Evolutionary conservation across 306 rosid genomes (phyloP).

Genomic region (Lathyrus tuberosus): DNA sequence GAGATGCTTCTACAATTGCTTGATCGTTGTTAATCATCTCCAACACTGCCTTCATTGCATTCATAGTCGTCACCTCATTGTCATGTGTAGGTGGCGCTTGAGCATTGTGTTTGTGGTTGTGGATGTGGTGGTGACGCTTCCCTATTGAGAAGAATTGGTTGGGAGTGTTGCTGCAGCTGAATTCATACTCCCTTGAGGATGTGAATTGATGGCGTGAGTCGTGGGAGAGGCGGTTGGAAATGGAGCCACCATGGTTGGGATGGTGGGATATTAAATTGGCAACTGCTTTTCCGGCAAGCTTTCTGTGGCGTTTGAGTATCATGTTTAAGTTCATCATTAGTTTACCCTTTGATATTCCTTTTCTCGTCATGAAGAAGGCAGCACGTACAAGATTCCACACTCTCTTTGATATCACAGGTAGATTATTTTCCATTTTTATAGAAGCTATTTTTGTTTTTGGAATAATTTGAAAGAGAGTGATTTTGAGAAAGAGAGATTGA

Average conservation of each 20-base stretch:
- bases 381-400: constrained; percentile 7
- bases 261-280: constrained; percentile 65
- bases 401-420: constrained; percentile 55
- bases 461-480: no score
- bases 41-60: constrained; percentile 49
- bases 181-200: constrained; percentile 66
- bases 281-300: constrained; percentile 82
- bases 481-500: neutral
- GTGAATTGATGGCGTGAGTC: neutral
- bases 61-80: constrained; percentile 52
- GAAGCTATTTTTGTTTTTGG: neutral
- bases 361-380: neutral
- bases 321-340: constrained; percentile 61
- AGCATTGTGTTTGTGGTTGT: constrained; percentile 23
- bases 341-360: neutral
- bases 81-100: constrained; percentile 60
- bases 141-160: constrained; percentile 42
- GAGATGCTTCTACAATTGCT: constrained; percentile 42
- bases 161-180: constrained; percentile 93
- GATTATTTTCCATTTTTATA: constrained; percentile 50
- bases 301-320: constrained; percentile 81
- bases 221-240: constrained; percentile 25
- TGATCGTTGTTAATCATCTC: constrained; percentile 53
- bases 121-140: constrained; percentile 51
- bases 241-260: constrained; percentile 42